phyloP scores from a whole-genome alignment of 208 protist genomes.

The Trypanosomatidae sp. region DNA sequence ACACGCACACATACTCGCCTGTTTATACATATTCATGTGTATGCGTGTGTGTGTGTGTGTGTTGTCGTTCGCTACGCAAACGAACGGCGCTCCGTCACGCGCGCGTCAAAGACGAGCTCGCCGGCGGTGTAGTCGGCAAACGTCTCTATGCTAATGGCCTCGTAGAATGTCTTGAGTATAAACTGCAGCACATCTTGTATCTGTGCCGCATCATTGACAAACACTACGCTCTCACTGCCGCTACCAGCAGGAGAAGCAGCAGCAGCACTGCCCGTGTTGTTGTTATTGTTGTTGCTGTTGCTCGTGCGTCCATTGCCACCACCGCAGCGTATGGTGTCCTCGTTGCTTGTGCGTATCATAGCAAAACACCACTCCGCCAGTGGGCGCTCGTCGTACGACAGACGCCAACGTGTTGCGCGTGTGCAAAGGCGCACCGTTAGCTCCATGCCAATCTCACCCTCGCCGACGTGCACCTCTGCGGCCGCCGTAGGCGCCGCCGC shows the following conservation, averaged over 20 bases:
- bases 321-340: slow-evolving; percentile 8
- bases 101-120: slow-evolving; percentile 50
- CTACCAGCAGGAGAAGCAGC: neutral
- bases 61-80: slow-evolving; percentile 3
- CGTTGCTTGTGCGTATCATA: slow-evolving; percentile 13
- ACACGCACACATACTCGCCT: no score
- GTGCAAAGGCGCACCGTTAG: slow-evolving; percentile 13
- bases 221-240: slow-evolving; percentile 10
- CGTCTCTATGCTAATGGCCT: slow-evolving; percentile 46
- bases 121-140: slow-evolving; percentile 45
- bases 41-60: no score
- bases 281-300: slow-evolving; percentile 1
- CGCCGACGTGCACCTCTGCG: neutral
- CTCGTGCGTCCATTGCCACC: neutral
- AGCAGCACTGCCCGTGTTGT: neutral
- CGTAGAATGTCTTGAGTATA: slow-evolving; percentile 44
- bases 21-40: no score
- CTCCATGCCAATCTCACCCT: slow-evolving; percentile 19
- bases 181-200: slow-evolving; percentile 55
- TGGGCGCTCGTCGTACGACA: slow-evolving; percentile 8
- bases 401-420: slow-evolving; percentile 12
- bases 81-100: slow-evolving; percentile 15
- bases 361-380: slow-evolving; percentile 21
- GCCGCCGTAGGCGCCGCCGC: neutral
- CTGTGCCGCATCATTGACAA: slow-evolving; percentile 43